Conservation (phyloP, 2,329 filamentous ascomycete species). For the Sporothrix mexicana region DNA sequence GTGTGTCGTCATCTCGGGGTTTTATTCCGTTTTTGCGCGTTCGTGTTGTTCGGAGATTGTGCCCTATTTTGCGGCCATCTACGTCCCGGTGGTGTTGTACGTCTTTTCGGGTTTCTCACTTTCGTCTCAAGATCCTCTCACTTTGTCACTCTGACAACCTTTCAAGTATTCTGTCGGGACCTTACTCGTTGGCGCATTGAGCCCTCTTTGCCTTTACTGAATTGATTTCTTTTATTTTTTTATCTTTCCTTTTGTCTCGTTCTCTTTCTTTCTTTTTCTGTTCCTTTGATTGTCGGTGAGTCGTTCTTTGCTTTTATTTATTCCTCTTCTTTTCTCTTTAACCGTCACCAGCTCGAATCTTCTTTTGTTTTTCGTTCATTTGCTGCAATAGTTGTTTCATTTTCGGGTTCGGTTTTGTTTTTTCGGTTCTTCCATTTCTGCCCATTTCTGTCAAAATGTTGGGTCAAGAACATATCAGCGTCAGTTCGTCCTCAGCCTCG, state of each 20-base stretch:
- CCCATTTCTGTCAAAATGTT: not conserved
- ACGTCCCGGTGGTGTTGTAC: not conserved
- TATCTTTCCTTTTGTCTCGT: not conserved
- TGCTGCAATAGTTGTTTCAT: too few species aligned
- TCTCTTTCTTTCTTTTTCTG: not conserved
- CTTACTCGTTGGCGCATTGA: not conserved
- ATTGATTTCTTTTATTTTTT: not conserved
- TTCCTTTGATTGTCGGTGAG: too few species aligned
- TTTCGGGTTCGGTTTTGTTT: not conserved
- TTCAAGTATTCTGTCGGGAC: not conserved
- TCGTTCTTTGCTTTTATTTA: too few species aligned
- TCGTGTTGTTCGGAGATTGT: not conserved
- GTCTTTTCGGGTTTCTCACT: not conserved
- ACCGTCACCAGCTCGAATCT: too few species aligned
- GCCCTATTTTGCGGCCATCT: not conserved
- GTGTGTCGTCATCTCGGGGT: not conserved
- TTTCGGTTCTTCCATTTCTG: not conserved
- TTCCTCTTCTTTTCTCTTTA: too few species aligned
- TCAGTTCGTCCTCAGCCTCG: not conserved
- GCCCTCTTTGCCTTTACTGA: not conserved
- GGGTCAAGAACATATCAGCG: not conserved
- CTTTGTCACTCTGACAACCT: constrained; percentile 22
- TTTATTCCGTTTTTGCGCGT: not conserved
- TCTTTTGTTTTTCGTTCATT: too few species aligned
- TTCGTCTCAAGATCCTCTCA: constrained; percentile 14